These are phyloP conservation scores for Penicillium brevicompactum DNA, from an alignment of 2,329 filamentous ascomycete species.

Conservation along the genomic window DNA sequence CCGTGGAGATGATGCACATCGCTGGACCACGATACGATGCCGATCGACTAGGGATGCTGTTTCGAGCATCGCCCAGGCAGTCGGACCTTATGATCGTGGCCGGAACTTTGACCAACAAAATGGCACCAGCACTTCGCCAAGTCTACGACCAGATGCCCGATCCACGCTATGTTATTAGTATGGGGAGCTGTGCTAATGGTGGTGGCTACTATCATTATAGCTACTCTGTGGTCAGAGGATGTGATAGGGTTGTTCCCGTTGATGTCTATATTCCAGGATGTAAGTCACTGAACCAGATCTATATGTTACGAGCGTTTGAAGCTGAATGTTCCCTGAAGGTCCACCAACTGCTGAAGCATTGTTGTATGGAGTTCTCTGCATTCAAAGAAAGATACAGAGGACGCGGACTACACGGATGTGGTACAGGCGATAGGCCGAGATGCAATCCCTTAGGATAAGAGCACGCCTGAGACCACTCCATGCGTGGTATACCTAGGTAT, in stretches of 20 bases:
- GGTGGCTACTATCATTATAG: constrained; percentile 89
- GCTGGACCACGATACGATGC: constrained; percentile 89
- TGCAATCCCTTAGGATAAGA: too few relatives aligned
- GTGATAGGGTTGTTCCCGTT: constrained; percentile 77
- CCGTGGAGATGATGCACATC: constrained; percentile 92
- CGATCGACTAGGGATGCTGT: constrained; percentile 84
- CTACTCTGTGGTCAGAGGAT: constrained; percentile 76
- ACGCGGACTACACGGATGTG: constrained; percentile 60
- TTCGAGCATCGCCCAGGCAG: constrained; percentile 81
- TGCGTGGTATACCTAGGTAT: too few relatives aligned
- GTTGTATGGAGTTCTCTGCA: constrained; percentile 71
- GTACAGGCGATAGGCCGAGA: constrained; percentile 51
- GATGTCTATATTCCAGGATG: constrained; percentile 82
- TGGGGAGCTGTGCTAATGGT: constrained; percentile 84
- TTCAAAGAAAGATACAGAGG: constrained; percentile 75
- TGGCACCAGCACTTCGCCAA: constrained; percentile 84
- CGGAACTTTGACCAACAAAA: constrained; percentile 89
- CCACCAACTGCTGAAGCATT: constrained; percentile 58
- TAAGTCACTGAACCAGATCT: constrained; percentile 48
- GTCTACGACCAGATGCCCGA: constrained; percentile 97
- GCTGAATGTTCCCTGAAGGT: constrained; percentile 31
- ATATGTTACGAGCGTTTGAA: not conserved
- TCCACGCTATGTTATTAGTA: constrained; percentile 82
- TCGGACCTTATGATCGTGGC: constrained; percentile 92
- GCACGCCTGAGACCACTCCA: too few relatives aligned